phyloP scores from a whole-genome alignment of 805 yeast species.

The Cyberlindnera maritima region DNA sequence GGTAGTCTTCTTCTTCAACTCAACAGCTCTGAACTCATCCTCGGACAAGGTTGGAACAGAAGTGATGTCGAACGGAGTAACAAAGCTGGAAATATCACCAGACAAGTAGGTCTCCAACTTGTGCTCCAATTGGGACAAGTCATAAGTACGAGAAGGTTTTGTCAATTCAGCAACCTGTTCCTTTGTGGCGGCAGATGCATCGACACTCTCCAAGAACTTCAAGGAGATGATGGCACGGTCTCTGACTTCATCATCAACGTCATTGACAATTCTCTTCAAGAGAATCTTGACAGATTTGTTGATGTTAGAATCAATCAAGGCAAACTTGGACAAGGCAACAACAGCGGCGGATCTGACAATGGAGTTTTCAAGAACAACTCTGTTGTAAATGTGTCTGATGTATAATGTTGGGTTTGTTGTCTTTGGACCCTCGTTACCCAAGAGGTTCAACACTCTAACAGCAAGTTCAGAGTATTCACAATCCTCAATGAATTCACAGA shows the following conservation, averaged over 20 bases:
- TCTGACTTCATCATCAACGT: conserved; percentile 94
- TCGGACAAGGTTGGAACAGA: conserved; percentile 62
- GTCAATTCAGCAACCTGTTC: conserved; percentile 47
- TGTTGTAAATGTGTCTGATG: conserved; percentile 93
- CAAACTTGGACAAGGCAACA: conserved; percentile 87
- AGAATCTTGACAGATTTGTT: conserved; percentile 69
- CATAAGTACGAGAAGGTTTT: conserved; percentile 65
- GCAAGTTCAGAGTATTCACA: conserved; percentile 94
- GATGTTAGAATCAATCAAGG: conserved; percentile 65
- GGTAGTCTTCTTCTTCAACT: conserved; percentile 51
- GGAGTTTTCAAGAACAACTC: conserved; percentile 94
- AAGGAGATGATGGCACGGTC: conserved; percentile 92
- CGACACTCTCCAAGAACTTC: conserved; percentile 48
- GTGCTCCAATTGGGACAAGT: conserved; percentile 74
- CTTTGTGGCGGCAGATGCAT: conserved; percentile 33
- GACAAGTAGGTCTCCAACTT: conserved; percentile 70
- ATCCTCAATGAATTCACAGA: conserved; percentile 97
- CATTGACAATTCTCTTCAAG: conserved; percentile 79
- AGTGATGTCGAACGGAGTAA: conserved; percentile 67
- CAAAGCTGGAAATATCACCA: conserved; percentile 36
- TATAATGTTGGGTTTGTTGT: conserved; percentile 84
- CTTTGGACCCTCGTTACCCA: conserved; percentile 93
- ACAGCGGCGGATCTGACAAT: conserved; percentile 96
- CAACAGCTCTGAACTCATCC: conserved; percentile 66
- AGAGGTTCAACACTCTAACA: conserved; percentile 85